Evolutionary conservation across 768 basidiomycete genomes (phyloP), one percentile per base, ranked within the genome.

Genomic region (Auricularia auricula-judae): DNA sequence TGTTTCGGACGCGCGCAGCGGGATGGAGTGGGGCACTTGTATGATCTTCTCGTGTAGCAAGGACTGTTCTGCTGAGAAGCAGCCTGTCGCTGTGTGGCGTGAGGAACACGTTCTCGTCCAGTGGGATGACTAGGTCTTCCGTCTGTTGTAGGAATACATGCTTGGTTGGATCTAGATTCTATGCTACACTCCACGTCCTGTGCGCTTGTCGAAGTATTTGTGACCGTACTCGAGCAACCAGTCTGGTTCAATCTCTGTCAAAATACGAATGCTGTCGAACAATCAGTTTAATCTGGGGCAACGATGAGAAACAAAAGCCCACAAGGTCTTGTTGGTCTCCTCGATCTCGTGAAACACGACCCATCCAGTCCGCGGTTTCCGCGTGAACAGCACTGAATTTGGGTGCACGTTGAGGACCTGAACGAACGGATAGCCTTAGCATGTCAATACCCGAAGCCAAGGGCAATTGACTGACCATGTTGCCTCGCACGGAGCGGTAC

Each of bases 21-120:
- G 87, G 0, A 94, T 98, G 91, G 93, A 95, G 65, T 98, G 94
- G 93, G 96, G 96, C 0, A 95, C 90, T 1, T 86, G 88, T 64
- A 78, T 96, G 77, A 80, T 98, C 10, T 96, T 94, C 75, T 89
- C 89, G 1, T 98, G 96, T 71, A 82, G 82, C 70, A 81, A 80
- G 58, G 91, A 96, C 72, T 97, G 94, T 72, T 85, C 76, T 29
- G 77, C 74, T 4, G 78, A 77, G 10, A 74, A 72, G 34, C 77
- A 78, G 34, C 76, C 74, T 44, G 71, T 68, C 64, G 75, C 76
- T 16, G 74, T 73, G 33, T 93, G 90, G 90, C 79, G 80, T 62
- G 91, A 93, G 71, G 91, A 93, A 73, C 66, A 78, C 44, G 91
- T 91, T 5, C 73, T 88, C 5, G 80, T 89, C 36, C 89, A 93